phyloP scores from a whole-genome alignment of 1,284 basidiomycete species.

The Moesziomyces antarcticus region DNA sequence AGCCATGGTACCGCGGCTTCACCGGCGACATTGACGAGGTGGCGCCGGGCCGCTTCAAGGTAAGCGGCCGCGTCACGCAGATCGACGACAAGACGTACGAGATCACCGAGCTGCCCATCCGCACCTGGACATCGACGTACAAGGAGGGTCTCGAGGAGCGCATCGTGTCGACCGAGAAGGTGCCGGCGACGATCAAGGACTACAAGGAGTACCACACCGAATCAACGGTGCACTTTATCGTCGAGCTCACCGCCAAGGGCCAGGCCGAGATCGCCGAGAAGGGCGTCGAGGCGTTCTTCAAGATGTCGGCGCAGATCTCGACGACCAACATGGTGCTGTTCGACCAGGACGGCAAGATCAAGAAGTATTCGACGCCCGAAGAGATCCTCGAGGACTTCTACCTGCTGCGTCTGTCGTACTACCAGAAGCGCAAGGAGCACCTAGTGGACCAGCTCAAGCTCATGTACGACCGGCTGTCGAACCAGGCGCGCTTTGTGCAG shows the following conservation, averaged over 20 bases:
- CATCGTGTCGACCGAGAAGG: constrained; percentile 74
- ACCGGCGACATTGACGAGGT: constrained; percentile 82
- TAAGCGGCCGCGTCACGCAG: constrained; percentile 80
- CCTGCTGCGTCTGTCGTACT: constrained; percentile 86
- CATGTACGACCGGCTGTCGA: constrained; percentile 85
- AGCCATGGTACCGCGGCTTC: constrained; percentile 98
- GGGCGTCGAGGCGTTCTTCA: constrained; percentile 91
- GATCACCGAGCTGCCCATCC: constrained; percentile 94
- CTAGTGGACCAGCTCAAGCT: constrained; percentile 85
- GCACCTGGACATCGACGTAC: constrained; percentile 92
- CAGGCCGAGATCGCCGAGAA: constrained; percentile 88
- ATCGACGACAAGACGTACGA: constrained; percentile 88
- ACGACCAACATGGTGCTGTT: constrained; percentile 99
- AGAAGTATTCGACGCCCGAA: constrained; percentile 88
- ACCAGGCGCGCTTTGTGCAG: constrained; percentile 95
- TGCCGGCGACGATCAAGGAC: constrained; percentile 72
- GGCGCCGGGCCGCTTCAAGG: constrained; percentile 87
- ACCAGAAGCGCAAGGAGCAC: constrained; percentile 82
- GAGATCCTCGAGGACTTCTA: constrained; percentile 96
- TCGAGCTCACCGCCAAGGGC: constrained; percentile 83
- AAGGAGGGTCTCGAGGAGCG: constrained; percentile 87
- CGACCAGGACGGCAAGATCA: constrained; percentile 94
- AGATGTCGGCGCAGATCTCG: constrained; percentile 82
- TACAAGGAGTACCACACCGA: constrained; percentile 77
- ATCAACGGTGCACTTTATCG: constrained; percentile 87